These are phyloP conservation scores for Hypoxylon rickii DNA, from an alignment of 495 filamentous ascomycete genomes.

Conservation along the genomic window DNA sequence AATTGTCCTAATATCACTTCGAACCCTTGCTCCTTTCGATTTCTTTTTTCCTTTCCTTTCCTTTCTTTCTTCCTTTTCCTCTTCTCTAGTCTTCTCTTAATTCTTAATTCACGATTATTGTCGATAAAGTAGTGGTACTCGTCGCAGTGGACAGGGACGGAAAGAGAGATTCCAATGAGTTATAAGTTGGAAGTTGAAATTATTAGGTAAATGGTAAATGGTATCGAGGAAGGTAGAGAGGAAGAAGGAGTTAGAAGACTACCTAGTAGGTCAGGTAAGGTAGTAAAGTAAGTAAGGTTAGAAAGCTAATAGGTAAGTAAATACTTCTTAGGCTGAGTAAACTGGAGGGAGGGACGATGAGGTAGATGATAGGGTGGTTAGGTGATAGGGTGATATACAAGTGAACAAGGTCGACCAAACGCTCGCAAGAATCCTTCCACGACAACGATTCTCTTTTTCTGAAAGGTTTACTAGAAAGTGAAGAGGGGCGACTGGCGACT, in stretches of 20 bases:
- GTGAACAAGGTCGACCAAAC: conserved; percentile 19
- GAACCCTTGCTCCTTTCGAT: neutral
- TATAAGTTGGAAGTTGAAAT: too few relatives aligned
- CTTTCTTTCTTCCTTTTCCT: neutral
- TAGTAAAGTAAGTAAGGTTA: neutral
- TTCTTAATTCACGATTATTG: too few relatives aligned
- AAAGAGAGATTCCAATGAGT: too few relatives aligned
- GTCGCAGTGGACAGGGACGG: too few relatives aligned
- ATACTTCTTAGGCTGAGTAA: too few relatives aligned
- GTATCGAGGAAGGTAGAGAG: too few relatives aligned
- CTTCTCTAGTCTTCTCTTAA: too few relatives aligned
- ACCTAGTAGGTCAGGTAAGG: neutral
- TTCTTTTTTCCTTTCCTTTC: neutral
- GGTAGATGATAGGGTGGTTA: conserved; percentile 7
- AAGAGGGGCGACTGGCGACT: conserved; percentile 34
- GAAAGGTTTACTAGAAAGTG: conserved; percentile 22
- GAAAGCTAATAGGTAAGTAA: too few relatives aligned
- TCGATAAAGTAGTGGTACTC: too few relatives aligned
- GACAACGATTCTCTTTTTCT: conserved; percentile 12
- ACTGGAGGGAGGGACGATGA: conserved; percentile 15
- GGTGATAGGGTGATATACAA: too few relatives aligned
- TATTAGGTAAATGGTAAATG: too few relatives aligned
- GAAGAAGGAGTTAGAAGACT: too few relatives aligned
- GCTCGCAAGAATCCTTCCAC: conserved; percentile 32
- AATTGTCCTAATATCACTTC: neutral